Evolutionary conservation across 2,329 filamentous ascomycete species (phyloP), one percentile per base, ranked within the genome.

Genomic region (Monilinia vaccinii-corymbosi): DNA sequence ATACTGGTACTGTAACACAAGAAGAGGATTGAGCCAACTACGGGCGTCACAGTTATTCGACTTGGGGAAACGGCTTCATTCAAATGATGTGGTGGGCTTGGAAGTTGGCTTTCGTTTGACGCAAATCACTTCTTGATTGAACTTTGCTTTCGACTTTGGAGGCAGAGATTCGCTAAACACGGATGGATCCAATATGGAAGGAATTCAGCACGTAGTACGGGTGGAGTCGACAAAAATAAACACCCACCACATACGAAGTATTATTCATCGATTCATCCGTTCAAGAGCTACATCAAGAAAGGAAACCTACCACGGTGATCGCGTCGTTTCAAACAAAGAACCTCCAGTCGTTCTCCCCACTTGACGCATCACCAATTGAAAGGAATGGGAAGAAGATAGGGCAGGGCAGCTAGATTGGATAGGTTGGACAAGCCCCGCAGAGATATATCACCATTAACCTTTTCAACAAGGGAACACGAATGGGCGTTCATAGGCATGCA

Each of bases 121-220:
- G 56, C 36, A 45, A 52, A 58, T 58, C 56, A 52, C 48, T 58
- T 16, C 56, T 58, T n/a, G 21, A 40, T 58, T 42, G 18, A 44
- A 55, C n/a, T 53, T 36, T 53, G n/a, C n/a, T n/a, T n/a, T n/a
- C n/a, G n/a, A n/a, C n/a, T 31, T 42, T 40, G 28, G 36, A 14
- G 21, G 4, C 4, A 36, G 32, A 51, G 28, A 28, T 36, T 60
- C 58, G 58, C 58, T 60, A 60, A 60, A 34, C 14, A 42, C 34
- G 42, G 50, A 34, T 60, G 42, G 50, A 34, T 60, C 49, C 49
- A 60, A 40, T 42, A 31, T 34, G 4, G 18, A 44, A n/a, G n/a
- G n/a, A n/a, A n/a, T n/a, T n/a, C 36, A 16, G 6, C 5, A 38
- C 14, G 36, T 38, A 16, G 38, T 42, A 42, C 31, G 13, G 34